These are phyloP conservation scores for Backusella morwellensis DNA, from an alignment of 192 early-diverging fungal species.

Conservation along the genomic window DNA sequence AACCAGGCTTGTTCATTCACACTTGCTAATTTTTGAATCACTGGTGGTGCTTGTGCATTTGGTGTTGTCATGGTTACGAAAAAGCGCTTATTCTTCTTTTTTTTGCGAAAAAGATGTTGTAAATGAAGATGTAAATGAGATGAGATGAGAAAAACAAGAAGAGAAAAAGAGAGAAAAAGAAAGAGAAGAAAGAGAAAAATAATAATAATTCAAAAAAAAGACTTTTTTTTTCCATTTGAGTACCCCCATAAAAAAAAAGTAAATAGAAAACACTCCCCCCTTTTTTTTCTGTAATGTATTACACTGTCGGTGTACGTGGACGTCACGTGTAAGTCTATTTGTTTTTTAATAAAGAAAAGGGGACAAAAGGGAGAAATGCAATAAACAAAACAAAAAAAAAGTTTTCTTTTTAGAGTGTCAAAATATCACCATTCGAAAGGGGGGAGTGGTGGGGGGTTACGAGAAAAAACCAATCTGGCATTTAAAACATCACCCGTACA, in stretches of 20 bases:
- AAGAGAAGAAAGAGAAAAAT: neutral
- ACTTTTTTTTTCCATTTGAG: neutral
- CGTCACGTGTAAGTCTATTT: neutral
- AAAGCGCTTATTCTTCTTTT: no score
- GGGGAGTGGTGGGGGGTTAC: neutral
- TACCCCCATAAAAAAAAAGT: constrained; percentile 4
- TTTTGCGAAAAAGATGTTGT: no score
- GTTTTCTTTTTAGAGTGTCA: constrained; percentile 39
- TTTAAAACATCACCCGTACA: constrained; percentile 62
- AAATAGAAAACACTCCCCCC: neutral
- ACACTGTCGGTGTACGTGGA: constrained; percentile 7
- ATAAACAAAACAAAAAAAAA: constrained; percentile 8
- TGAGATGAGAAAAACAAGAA: neutral
- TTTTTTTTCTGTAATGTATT: neutral
- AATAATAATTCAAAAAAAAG: neutral
- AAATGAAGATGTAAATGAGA: neutral
- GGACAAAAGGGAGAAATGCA: constrained; percentile 46
- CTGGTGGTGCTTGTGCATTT: constrained; percentile 1
- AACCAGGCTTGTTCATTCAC: constrained; percentile 37
- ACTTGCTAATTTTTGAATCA: constrained; percentile 28
- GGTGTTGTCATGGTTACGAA: neutral
- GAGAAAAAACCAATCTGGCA: constrained; percentile 37
- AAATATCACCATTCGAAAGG: neutral
- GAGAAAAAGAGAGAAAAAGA: neutral
- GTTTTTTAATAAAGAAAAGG: neutral